Evolutionary conservation across 345 rosid genomes (phyloP), one percentile per base, ranked within the genome.

Genomic region (Arabis alpina): DNA sequence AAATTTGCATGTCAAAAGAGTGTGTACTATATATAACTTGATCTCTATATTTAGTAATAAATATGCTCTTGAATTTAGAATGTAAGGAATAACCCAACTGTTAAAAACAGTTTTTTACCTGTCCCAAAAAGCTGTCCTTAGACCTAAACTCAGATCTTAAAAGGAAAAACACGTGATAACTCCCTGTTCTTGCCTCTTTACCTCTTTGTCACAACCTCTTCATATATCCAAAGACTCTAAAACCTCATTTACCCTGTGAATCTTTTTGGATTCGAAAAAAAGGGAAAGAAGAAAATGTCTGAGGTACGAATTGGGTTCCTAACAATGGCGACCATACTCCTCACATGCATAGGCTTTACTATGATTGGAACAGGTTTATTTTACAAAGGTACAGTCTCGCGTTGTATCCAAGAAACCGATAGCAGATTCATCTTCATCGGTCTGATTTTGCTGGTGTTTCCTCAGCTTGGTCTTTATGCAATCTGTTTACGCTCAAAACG

Each of bases 321-420:
- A 40, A 73, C 77, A 73, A 74, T 67, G 78, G 32, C 73, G 54
- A 66, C 61, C 11, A 74, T 74, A 60, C 19, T 66, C 34, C 55
- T 74, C 6, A 36, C 59, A 34, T 66, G 56, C 63, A 19, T 74
- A 60, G 78, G 78, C 2, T 44, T 74, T 13, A 52, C 66, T 0
- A 74, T 74, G 73, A 12, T 8, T 4, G 73, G 62, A 59, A 67
- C 68, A 51, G 73, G 73, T 52, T 61, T 74, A 34, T 67, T 67
- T 59, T 12, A 74, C 45, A 67, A 14, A n/a, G 52, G 3, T 44
- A 67, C 60, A 59, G 41, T 67, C 47, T 74, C 73, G 9, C 10
- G 14, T n/a, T 67, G 68, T 30, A 51, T 67, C 24, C 36, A 63
- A 44, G 68, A 74, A 45, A 67, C 57, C 7, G 64, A 37, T 51